Percentiles rank a stretch among this genome's conserved stretches.
These are phyloP conservation scores for Paramecium biaurelia DNA, from an alignment of 73 alveolate species.

Conservation along the genomic window DNA sequence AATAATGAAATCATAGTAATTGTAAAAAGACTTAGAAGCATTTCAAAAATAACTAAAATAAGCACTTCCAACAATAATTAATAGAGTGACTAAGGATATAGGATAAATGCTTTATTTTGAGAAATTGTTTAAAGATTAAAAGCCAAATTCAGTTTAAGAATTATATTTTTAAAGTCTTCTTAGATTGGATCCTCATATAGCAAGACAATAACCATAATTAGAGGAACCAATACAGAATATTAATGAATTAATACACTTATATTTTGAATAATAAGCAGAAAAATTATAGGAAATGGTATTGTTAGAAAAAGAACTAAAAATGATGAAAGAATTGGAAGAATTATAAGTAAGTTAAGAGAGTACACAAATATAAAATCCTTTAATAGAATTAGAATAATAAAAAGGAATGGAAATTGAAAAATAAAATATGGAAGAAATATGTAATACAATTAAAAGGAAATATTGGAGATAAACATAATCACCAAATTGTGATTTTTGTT, in stretches of 20 bases:
- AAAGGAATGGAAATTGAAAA: not conserved
- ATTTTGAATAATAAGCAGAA: not conserved
- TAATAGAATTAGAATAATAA: not conserved
- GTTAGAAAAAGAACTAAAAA: not conserved
- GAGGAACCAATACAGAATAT: not conserved
- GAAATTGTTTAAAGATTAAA: not conserved
- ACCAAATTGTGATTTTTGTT: not conserved
- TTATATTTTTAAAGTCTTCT: not conserved
- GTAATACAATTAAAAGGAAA: not conserved
- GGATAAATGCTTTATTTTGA: not conserved
- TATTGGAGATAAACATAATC: not conserved
- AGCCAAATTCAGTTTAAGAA: not conserved
- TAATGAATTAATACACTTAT: not conserved
- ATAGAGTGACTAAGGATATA: not conserved
- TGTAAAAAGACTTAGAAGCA: not conserved
- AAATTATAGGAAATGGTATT: not conserved
- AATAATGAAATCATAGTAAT: not conserved
- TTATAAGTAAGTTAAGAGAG: not conserved
- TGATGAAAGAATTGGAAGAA: not conserved
- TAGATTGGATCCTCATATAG: not conserved
- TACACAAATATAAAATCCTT: not conserved
- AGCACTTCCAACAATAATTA: not conserved
- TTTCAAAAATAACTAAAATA: not conserved
- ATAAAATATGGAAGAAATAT: not conserved
- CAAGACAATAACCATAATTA: not conserved